Conservation (phyloP, 345 rosid species). For the Ceriops decandra region DNA sequence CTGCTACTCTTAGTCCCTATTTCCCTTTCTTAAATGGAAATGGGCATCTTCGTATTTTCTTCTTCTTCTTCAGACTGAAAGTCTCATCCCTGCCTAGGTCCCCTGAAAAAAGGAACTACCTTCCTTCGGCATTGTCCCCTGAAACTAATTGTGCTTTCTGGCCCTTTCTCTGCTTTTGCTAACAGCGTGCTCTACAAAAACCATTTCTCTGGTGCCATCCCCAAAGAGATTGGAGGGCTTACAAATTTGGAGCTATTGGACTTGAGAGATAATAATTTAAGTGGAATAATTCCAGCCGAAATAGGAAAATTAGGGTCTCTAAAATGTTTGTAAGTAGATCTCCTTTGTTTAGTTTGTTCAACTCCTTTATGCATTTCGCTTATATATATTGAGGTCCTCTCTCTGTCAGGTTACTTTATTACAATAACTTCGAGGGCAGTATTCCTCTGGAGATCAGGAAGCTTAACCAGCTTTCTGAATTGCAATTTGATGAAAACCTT, state of each 20-base stretch:
- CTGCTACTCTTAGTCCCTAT: neutral
- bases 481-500: slow-evolving; percentile 50
- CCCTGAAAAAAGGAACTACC: no score
- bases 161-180: slow-evolving; percentile 8
- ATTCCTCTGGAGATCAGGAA: slow-evolving; percentile 43
- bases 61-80: no score
- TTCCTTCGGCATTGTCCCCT: no score
- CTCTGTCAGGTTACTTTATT: slow-evolving; percentile 58
- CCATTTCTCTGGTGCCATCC: slow-evolving; percentile 57
- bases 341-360: neutral
- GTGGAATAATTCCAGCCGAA: slow-evolving; percentile 64
- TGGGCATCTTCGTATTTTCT: no score
- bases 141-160: slow-evolving; percentile 7
- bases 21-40: no score
- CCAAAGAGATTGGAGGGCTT: slow-evolving; percentile 62
- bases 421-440: slow-evolving; percentile 60
- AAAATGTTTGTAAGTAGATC: slow-evolving; percentile 61
- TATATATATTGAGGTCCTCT: slow-evolving; percentile 13
- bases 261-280: slow-evolving; percentile 61
- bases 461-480: slow-evolving; percentile 50
- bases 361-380: neutral
- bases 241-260: slow-evolving; percentile 56
- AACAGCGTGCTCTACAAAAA: slow-evolving; percentile 54
- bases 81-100: no score
- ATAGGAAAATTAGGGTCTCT: slow-evolving; percentile 42